phyloP scores from a whole-genome alignment of 1,139 yeast genomes.

The Lodderomyces theae region DNA sequence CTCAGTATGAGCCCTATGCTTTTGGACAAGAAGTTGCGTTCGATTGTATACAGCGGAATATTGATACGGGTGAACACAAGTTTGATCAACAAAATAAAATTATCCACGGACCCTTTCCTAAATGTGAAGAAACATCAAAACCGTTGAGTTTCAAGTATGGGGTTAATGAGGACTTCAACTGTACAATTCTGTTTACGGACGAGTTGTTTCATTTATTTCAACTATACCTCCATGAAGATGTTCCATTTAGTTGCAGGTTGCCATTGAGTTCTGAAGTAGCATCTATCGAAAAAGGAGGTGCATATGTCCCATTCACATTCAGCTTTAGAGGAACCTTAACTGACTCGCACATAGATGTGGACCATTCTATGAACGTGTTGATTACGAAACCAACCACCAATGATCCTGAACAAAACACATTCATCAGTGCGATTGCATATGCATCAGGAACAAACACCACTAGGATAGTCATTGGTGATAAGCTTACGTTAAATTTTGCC shows the following conservation, averaged over 20 bases:
- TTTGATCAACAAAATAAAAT: conserved; percentile 61
- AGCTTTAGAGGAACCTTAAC: conserved; percentile 67
- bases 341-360: conserved; percentile 70
- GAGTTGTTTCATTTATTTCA: conserved; percentile 71
- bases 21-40: conserved; percentile 48
- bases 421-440: conserved; percentile 57
- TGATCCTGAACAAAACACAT: conserved; percentile 31
- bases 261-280: conserved; percentile 48
- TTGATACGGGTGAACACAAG: conserved; percentile 74
- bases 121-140: conserved; percentile 61
- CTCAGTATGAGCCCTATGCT: conserved; percentile 37
- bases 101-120: conserved; percentile 57
- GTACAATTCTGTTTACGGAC: conserved; percentile 65
- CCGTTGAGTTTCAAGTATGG: conserved; percentile 57
- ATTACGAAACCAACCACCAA: conserved; percentile 40
- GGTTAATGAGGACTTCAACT: conserved; percentile 50
- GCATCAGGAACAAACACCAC: conserved; percentile 64
- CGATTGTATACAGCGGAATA: conserved; percentile 64
- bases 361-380: conserved; percentile 55
- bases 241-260: conserved; percentile 68
- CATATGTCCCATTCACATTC: conserved; percentile 59
- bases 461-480: conserved; percentile 64
- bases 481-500: conserved; percentile 55
- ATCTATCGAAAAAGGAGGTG: conserved; percentile 47
- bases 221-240: conserved; percentile 72